phyloP scores from a whole-genome alignment of 768 basidiomycete species.

The Lentinula guzmanii region DNA sequence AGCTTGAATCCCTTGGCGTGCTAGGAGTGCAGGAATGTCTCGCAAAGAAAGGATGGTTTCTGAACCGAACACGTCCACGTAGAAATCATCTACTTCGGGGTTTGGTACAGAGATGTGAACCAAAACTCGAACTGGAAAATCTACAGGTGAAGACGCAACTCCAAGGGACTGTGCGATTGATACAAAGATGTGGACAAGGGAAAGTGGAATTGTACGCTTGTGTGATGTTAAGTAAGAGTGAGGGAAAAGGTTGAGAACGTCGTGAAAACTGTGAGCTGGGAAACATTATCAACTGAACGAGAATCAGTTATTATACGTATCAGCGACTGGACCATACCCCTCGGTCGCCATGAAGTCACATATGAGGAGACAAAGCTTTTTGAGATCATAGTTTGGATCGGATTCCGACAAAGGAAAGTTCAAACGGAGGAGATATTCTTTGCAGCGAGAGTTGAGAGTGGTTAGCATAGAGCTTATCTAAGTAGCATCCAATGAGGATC shows the following conservation, averaged over 20 bases:
- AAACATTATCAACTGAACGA: not conserved
- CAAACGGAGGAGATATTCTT: conserved; percentile 24
- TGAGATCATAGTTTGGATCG: conserved; percentile 25
- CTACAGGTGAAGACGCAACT: conserved; percentile 44
- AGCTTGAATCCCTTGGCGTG: conserved; percentile 18
- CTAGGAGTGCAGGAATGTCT: conserved; percentile 24
- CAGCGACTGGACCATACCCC: conserved; percentile 38
- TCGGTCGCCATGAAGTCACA: conserved; percentile 43
- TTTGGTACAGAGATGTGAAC: conserved; percentile 38
- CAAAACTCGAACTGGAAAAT: conserved; percentile 52
- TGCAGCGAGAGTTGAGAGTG: conserved; percentile 32
- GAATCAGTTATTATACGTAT: conserved; percentile 23
- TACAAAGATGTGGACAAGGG: conserved; percentile 53
- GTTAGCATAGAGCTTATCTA: conserved; percentile 38
- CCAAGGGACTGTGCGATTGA: conserved; percentile 46
- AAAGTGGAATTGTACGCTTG: conserved; percentile 51
- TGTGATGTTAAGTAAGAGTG: conserved; percentile 47
- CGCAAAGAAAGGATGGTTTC: conserved; percentile 26
- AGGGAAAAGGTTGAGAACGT: conserved; percentile 51
- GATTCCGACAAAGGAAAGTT: conserved; percentile 21
- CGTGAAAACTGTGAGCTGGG: conserved; percentile 31
- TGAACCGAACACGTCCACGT: conserved; percentile 43
- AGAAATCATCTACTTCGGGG: conserved; percentile 26
- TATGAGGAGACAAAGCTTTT: conserved; percentile 32
- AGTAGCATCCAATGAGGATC: not conserved